These are phyloP conservation scores for Hymenoscyphus scutula DNA, from an alignment of 2,329 filamentous ascomycete species.

Conservation along the genomic window DNA sequence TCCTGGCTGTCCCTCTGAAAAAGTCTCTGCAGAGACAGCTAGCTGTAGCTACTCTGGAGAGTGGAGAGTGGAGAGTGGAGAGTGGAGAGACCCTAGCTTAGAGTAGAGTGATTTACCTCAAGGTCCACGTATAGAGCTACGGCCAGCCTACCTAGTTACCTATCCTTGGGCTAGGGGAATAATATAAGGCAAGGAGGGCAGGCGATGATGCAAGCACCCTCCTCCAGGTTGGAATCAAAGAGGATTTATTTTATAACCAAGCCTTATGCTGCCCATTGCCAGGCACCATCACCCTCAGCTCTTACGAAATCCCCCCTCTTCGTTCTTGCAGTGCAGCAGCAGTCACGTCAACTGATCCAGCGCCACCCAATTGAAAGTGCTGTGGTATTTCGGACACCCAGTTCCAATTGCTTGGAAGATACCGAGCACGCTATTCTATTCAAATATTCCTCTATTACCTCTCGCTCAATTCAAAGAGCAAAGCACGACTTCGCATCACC, in stretches of 20 bases:
- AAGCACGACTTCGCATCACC: constrained; percentile 2
- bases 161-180: background rate
- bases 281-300: background rate
- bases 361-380: background rate
- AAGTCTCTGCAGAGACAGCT: background rate
- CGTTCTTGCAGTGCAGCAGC: no score
- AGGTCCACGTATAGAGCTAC: background rate
- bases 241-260: background rate
- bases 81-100: background rate
- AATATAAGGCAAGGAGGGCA: background rate
- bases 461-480: background rate
- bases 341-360: background rate
- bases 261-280: background rate
- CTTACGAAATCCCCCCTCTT: background rate
- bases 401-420: background rate
- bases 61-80: no score
- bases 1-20: no score
- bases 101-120: background rate
- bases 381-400: background rate
- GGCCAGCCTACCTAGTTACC: background rate
- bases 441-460: background rate
- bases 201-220: background rate
- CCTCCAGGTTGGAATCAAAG: no score
- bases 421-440: background rate
- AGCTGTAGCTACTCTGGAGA: no score